A percentile compares a stretch with the other conserved stretches of the same genome.
These are phyloP conservation scores for Cnidoscolus chayamansa DNA, from an alignment of 441 rosid genomes.

Conservation along the genomic window DNA sequence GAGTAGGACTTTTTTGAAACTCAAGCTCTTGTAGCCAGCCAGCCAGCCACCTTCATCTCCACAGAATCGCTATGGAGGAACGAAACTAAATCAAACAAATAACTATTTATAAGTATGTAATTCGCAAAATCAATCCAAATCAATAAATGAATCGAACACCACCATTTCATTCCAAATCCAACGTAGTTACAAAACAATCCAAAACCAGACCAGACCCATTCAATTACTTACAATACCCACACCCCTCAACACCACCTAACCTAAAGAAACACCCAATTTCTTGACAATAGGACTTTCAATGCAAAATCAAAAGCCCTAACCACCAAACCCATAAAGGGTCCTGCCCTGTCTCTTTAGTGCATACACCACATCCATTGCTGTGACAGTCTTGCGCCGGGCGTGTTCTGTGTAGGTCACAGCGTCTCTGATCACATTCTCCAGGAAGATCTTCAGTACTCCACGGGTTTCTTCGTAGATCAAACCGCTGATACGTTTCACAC, in stretches of 20 bases:
- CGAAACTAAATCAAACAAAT: no score
- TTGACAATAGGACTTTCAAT: constrained; percentile 15
- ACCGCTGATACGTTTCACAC: constrained; percentile 16
- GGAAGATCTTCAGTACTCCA: constrained; percentile 16
- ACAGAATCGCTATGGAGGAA: no score
- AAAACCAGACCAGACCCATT: constrained; percentile 17
- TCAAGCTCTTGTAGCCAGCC: no score
- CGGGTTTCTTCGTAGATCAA: constrained; percentile 15
- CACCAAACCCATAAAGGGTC: constrained; percentile 20
- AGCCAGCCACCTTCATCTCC: no score
- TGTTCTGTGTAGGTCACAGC: constrained; percentile 16
- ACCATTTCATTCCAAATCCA: constrained; percentile 9
- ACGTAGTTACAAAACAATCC: not conserved
- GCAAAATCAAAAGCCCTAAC: constrained; percentile 13
- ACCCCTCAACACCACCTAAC: not conserved
- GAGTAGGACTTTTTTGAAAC: no score
- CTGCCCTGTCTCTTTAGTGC: constrained; percentile 16
- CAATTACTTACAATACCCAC: not conserved
- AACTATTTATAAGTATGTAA: no score
- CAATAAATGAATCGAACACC: not conserved
- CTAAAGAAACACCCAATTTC: not conserved
- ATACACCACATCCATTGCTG: constrained; percentile 19
- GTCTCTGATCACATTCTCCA: constrained; percentile 14
- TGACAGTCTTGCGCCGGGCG: constrained; percentile 21
- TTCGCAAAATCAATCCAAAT: not conserved